Evolutionary conservation across 169 alveolate genomes (phyloP).

Genomic region (Neospora caninum): DNA sequence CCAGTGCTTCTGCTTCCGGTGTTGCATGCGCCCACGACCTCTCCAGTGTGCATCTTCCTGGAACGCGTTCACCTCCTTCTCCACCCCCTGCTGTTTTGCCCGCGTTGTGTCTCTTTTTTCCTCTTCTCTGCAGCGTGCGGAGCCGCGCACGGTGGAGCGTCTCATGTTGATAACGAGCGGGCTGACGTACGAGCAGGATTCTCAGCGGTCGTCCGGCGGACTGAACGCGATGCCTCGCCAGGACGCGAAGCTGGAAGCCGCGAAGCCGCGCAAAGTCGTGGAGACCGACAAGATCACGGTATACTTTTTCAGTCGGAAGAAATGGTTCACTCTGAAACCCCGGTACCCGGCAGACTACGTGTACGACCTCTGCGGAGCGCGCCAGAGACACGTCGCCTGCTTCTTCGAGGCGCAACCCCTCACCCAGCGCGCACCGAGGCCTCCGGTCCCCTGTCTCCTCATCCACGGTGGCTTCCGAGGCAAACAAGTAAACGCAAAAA

Average conservation of each 20-base stretch:
- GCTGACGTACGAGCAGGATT: conserved; percentile 58
- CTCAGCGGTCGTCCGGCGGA: conserved; percentile 22
- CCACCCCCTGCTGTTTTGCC: no score
- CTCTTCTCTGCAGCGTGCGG: conserved; percentile 60
- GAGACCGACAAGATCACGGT: conserved; percentile 66
- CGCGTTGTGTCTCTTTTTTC: background rate
- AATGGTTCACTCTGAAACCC: conserved; percentile 66
- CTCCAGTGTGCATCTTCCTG: no score
- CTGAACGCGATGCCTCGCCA: background rate
- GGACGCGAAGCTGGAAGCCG: background rate
- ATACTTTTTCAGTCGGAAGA: conserved; percentile 56
- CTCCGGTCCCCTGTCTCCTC: conserved; percentile 66
- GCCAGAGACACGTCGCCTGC: conserved; percentile 68
- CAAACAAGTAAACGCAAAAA: conserved; percentile 32
- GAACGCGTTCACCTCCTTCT: no score
- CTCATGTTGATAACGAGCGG: conserved; percentile 66
- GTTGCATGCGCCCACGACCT: no score
- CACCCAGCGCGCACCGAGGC: conserved; percentile 40
- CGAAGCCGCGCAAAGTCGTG: conserved; percentile 26
- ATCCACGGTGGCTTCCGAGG: conserved; percentile 69
- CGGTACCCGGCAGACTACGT: conserved; percentile 68
- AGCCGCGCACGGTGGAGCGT: conserved; percentile 70
- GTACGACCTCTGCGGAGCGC: conserved; percentile 59
- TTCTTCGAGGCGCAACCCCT: conserved; percentile 62
- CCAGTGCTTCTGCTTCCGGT: no score